A percentile compares a stretch with the other conserved stretches of the same genome.
phyloP scores from a whole-genome alignment of 2,329 filamentous ascomycete genomes.

The Pseudocercospora musae region DNA sequence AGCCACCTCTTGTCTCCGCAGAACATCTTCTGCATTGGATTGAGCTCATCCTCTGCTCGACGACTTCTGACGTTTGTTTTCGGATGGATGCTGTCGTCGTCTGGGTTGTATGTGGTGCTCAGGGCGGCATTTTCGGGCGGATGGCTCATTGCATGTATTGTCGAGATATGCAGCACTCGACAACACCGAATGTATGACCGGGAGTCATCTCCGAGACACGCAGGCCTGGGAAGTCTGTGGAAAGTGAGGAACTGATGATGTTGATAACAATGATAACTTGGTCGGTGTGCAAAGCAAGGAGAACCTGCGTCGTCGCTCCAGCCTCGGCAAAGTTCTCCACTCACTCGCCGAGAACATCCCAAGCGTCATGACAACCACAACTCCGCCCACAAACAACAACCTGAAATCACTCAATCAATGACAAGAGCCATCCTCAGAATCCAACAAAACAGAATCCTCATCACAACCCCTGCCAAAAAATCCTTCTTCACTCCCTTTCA shows the following conservation, averaged over 20 bases:
- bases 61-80: background rate
- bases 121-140: background rate
- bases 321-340: background rate
- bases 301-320: background rate
- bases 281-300: background rate
- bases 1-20: background rate
- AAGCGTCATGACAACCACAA: background rate
- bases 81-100: background rate
- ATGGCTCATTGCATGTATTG: background rate
- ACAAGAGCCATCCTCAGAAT: constrained; percentile 10
- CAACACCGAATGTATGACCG: background rate
- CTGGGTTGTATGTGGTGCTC: background rate
- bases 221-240: background rate
- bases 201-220: background rate
- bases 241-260: background rate
- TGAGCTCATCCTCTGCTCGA: background rate
- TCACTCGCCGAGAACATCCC: background rate
- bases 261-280: no score
- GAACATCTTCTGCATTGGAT: background rate
- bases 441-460: constrained; percentile 7
- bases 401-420: background rate
- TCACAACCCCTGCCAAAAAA: background rate
- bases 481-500: background rate
- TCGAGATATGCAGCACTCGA: background rate
- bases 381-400: background rate